Evolutionary conservation across 441 rosid genomes (phyloP), one percentile per base, ranked within the genome.

Genomic region (Breynia disticha): DNA sequence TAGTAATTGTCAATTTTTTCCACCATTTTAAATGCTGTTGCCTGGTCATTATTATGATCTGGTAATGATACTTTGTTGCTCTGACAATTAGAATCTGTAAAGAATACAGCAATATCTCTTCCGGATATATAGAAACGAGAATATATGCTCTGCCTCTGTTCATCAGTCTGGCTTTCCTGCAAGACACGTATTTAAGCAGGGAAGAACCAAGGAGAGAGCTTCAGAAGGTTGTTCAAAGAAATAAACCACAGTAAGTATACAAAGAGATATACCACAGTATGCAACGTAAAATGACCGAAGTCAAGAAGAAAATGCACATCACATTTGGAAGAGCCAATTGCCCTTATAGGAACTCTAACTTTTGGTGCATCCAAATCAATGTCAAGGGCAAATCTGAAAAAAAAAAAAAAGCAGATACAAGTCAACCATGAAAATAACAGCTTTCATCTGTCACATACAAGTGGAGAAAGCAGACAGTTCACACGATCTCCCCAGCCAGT

Each of bases 311-410:
- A 90, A 77, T 86, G 82, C 78, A 81, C 72, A 60, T 80, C 89
- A 60, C 84, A 81, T 56, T 72, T 76, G 62, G 75, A 75, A 55
- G 91, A 83, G 50, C 79, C 84, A 60, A 50, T 19, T 62, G 76
- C 65, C 74, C 80, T 82, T 70, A 94, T 68, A 71, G 99, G 99
- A 71, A 87, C 80, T 71, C 82, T 84, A 67, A 94, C 91, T 79
- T 85, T 94, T 44, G 99, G 99, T 68, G 97, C 99, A 85, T 87
- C 99, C 63, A 94, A 79, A 76, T 94, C 97, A 65, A 94, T 87
- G 73, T 94, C 97, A 57, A 94, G 94, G 69, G 99, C 91, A 74
- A 94, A 94, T 68, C 99, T 94, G 82, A 55, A 57, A 69, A 67
- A 52, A 64, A 55, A 60, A 68, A 65, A 65, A 42, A 67, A 45